phyloP scores from a whole-genome alignment of 2,329 filamentous ascomycete genomes.

The Aureobasidium sp. region DNA sequence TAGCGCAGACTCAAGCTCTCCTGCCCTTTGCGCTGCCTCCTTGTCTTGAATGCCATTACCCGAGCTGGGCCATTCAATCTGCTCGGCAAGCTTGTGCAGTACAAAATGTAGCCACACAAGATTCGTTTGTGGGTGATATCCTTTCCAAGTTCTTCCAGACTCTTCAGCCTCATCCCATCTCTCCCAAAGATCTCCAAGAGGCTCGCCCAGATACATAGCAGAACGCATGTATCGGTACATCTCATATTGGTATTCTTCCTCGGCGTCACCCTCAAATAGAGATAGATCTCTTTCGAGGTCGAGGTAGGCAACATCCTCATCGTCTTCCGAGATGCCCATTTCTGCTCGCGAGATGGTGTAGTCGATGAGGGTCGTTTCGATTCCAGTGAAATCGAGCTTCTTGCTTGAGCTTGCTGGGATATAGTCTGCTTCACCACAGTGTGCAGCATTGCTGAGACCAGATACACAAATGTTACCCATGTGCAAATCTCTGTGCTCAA shows the following conservation, averaged over 20 bases:
- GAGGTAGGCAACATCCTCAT: slow-evolving; percentile 32
- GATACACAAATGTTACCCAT: slow-evolving; percentile 56
- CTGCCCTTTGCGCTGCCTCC: slow-evolving; percentile 22
- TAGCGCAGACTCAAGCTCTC: slow-evolving; percentile 29
- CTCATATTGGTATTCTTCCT: slow-evolving; percentile 46
- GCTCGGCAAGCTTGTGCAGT: slow-evolving; percentile 44
- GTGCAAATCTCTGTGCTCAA: slow-evolving; percentile 60
- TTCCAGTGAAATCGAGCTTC: slow-evolving; percentile 43
- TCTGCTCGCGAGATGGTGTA: slow-evolving; percentile 58
- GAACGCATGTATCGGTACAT: slow-evolving; percentile 46
- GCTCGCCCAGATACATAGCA: slow-evolving; percentile 30
- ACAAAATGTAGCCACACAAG: slow-evolving; percentile 56
- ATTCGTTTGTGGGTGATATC: slow-evolving; percentile 52
- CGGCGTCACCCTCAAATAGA: slow-evolving; percentile 39
- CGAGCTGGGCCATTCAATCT: slow-evolving; percentile 16
- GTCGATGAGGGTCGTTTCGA: slow-evolving; percentile 58
- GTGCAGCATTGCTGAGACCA: background rate
- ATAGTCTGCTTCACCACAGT: slow-evolving; percentile 16
- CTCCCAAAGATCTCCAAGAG: slow-evolving; percentile 30
- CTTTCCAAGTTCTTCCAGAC: slow-evolving; percentile 35
- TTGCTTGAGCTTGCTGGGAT: slow-evolving; percentile 19
- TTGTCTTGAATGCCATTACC: slow-evolving; percentile 5
- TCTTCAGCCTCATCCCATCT: slow-evolving; percentile 18
- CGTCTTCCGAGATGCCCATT: slow-evolving; percentile 24
- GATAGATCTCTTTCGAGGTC: slow-evolving; percentile 36